Evolutionary conservation across 2,329 filamentous ascomycete species (phyloP).

Genomic region (Aspergillus fructus): DNA sequence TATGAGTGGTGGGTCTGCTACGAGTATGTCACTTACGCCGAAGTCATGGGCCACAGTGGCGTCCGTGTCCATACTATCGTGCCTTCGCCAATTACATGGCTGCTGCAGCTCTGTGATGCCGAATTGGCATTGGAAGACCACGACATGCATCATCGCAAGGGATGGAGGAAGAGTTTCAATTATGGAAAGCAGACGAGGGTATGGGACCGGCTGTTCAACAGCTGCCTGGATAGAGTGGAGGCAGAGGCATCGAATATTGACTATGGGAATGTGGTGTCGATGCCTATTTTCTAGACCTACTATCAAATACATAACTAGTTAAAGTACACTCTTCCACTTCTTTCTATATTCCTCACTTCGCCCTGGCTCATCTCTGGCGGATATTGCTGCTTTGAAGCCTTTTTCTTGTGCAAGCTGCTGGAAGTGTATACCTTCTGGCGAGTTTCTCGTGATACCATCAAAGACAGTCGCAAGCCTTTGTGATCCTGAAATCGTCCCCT

Average conservation of each 20-base stretch:
- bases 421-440: conserved; percentile 4
- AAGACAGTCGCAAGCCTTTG: conserved; percentile 8
- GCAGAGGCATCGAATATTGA: neutral
- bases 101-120: neutral
- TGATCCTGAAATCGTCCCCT: neutral
- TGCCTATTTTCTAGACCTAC: neutral
- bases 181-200: conserved; percentile 4
- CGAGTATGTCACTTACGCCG: conserved; percentile 3
- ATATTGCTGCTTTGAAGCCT: conserved; percentile 9
- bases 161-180: conserved; percentile 4
- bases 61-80: neutral
- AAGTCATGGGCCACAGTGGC: conserved; percentile 2
- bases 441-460: conserved; percentile 11
- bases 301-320: neutral
- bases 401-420: neutral
- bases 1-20: conserved; percentile 5
- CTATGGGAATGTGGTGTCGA: neutral
- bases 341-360: neutral
- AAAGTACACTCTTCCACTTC: conserved; percentile 11
- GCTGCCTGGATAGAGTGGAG: neutral
- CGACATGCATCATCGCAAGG: conserved; percentile 3
- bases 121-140: conserved; percentile 4
- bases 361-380: conserved; percentile 1
- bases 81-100: conserved; percentile 1
- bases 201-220: conserved; percentile 3